These are phyloP conservation scores for Hamamelis virginiana DNA, from an alignment of 164 flowering plant genomes.

Conservation along the genomic window DNA sequence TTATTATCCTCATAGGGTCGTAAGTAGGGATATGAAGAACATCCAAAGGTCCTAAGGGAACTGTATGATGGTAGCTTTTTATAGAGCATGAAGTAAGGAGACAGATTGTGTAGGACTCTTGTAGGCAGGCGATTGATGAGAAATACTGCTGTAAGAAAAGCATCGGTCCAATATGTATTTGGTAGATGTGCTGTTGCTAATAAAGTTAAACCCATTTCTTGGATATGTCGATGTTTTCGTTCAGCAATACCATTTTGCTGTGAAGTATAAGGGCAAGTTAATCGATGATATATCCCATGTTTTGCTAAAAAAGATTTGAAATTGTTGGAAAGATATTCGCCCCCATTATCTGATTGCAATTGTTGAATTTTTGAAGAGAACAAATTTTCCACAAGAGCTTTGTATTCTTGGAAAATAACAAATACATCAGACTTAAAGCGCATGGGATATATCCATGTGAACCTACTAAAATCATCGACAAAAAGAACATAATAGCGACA, in stretches of 20 bases:
- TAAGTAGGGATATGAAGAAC: too few species aligned
- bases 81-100: too few species aligned
- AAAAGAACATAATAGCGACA: constrained; percentile 7
- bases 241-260: too few species aligned
- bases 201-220: constrained; percentile 6
- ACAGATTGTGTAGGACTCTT: too few species aligned
- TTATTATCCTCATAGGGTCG: too few species aligned
- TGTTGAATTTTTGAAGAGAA: constrained; percentile 7
- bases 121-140: too few species aligned
- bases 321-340: constrained; percentile 2
- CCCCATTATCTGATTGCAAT: constrained; percentile 5
- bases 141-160: background rate
- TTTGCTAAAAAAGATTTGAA: constrained; percentile 4
- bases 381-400: constrained; percentile 10
- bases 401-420: background rate
- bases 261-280: too few species aligned
- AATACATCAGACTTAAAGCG: background rate
- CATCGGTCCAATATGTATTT: constrained; percentile 2
- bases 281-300: constrained; percentile 1
- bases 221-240: constrained; percentile 2
- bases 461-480: too few species aligned
- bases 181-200: constrained; percentile 4
- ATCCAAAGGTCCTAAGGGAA: too few species aligned
- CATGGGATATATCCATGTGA: constrained; percentile 8
- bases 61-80: too few species aligned